phyloP scores from a whole-genome alignment of 768 basidiomycete genomes.

The Chalciporus sphaerocephalus region DNA sequence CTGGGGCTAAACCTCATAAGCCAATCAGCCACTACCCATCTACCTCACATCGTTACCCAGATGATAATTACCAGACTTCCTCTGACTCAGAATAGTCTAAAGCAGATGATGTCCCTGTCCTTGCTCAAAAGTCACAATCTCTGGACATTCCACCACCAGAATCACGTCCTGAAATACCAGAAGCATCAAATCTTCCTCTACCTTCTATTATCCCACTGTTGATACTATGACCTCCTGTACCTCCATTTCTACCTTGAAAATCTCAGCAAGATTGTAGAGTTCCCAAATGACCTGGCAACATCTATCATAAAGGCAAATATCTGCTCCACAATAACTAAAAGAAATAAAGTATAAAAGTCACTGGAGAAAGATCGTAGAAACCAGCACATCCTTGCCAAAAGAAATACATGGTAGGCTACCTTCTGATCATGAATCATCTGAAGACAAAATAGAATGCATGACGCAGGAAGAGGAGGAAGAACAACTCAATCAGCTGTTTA shows the following conservation, averaged over 20 bases:
- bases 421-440: not conserved
- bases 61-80: not conserved
- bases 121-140: not conserved
- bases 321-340: no score
- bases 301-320: no score
- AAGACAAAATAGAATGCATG: not conserved
- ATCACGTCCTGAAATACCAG: no score
- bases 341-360: no score
- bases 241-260: no score
- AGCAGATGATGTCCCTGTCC: not conserved
- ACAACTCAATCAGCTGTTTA: no score
- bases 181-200: no score
- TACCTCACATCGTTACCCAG: not conserved
- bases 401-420: not conserved
- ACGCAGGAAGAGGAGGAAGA: not conserved
- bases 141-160: no score
- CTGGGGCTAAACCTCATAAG: not conserved
- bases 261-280: no score
- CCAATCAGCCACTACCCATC: not conserved
- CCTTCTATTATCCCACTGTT: no score
- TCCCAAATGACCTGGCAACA: no score
- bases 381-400: not conserved
- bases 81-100: not conserved
- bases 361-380: not conserved
- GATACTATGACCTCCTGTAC: no score